Evolutionary conservation across 371 early-diverging fungal genomes (phyloP), one percentile per base, ranked within the genome.

Genomic region (Mortierella sp.): DNA sequence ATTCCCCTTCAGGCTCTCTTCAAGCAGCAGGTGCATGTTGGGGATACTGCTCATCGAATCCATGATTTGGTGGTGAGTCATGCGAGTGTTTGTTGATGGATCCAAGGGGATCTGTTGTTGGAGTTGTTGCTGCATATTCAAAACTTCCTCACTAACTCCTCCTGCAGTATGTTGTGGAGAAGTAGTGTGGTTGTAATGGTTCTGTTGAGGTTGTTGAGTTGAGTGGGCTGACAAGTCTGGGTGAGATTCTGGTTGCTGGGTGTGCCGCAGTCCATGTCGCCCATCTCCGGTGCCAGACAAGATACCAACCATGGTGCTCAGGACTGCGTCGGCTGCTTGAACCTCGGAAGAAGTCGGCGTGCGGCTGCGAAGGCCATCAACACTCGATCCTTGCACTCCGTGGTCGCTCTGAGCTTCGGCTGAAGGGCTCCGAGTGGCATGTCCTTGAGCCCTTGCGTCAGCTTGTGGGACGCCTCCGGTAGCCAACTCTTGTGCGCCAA

Each of bases 101-200:
- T 65, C 64, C 47, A 70, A 40, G 31, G 76, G 73, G 16, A 80
- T 80, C 52, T 80, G 81, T 61, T 80, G 73, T 44, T 77, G 77
- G 6, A 81, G 72, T 31, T 81, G 74, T 16, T 71, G 74, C n/a
- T 82, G 82, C 78, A 82, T 77, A 22, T 50, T 63, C 37, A 82
- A 39, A 24, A 82, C 70, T 24, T 82, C 82, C 6, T 71, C 75
- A 39, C 63, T 77, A 22, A 81, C 72, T 29, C 73, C 55, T n/a
- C 52, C 50, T 4, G 50, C 34, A 8, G 64, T 26, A 11, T 55
- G 53, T 7, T 64, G 69, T 8, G 65, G 61, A 52, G 43, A 50
- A 47, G 37, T 14, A 26, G 48, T 48, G 39, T 31, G 47, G 22
- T 64, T 52, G 13, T 66, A 58, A 14, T 68, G 55, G 5, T 68